Evolutionary conservation across 1,139 yeast genomes (phyloP).

Genomic region (Sugiyamaella paludigena): DNA sequence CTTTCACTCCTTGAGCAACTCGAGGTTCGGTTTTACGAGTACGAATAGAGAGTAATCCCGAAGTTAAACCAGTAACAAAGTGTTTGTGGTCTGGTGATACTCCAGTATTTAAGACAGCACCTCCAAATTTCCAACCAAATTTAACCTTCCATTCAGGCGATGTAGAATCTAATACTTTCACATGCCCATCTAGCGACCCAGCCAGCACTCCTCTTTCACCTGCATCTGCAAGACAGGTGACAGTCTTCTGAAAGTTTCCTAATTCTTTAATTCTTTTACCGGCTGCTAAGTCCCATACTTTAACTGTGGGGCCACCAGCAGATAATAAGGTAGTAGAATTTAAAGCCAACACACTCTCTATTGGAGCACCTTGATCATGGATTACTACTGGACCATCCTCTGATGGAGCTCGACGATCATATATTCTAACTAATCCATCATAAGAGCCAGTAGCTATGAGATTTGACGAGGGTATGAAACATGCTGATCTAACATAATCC

Average conservation of each 20-base stretch:
- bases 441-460: slow-evolving; percentile 90
- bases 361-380: slow-evolving; percentile 67
- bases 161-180: slow-evolving; percentile 82
- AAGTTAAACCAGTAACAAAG: slow-evolving; percentile 88
- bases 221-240: slow-evolving; percentile 71
- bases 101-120: slow-evolving; percentile 86
- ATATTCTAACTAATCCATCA: slow-evolving; percentile 83
- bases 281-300: slow-evolving; percentile 88
- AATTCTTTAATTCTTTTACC: slow-evolving; percentile 63
- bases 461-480: slow-evolving; percentile 73
- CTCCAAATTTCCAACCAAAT: slow-evolving; percentile 97
- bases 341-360: slow-evolving; percentile 80
- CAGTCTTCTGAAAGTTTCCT: slow-evolving; percentile 87
- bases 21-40: slow-evolving; percentile 74
- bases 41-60: slow-evolving; percentile 84
- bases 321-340: slow-evolving; percentile 78
- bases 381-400: slow-evolving; percentile 45
- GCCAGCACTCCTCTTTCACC: slow-evolving; percentile 74
- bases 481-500: slow-evolving; percentile 84
- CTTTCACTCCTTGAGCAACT: slow-evolving; percentile 49
- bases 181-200: slow-evolving; percentile 96
- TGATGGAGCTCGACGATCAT: slow-evolving; percentile 68
- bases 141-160: slow-evolving; percentile 80
- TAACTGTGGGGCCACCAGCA: slow-evolving; percentile 79
- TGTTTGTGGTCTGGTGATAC: slow-evolving; percentile 89